Evolutionary conservation across 805 yeast species (phyloP), one percentile per base, ranked within the genome.

Genomic region (Danielia reshetovae): DNA sequence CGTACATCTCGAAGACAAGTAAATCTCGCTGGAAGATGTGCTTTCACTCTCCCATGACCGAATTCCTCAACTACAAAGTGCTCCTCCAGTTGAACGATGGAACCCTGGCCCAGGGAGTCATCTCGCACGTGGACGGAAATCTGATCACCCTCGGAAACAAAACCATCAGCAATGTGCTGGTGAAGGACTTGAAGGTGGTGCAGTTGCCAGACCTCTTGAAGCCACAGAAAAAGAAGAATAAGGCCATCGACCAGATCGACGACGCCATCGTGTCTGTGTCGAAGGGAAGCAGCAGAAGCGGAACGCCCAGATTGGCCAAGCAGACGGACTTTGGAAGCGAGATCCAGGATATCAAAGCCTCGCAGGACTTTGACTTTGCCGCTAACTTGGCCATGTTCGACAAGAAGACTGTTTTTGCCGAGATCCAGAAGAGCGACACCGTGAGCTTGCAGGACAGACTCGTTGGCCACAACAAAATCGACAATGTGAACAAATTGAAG

Each of bases 341-440:
- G 38, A 70, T 77, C 45, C 60, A 37, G 29, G 60, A 65, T 39
- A 70, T 75, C 54, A 68, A 75, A 45, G 55, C 69, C 35, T 36
- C 48, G n/a, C 40, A 43, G 15, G 96, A 87, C 43, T 89, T 89
- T 59, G 96, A 89, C 56, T 89, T 89, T 58, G 85, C 77, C 36
- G 80, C 85, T 10, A 85, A 84, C 52, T 68, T 89, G 43, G 81
- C 81, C 16, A 77, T 79, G 67, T 89, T 89, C 51, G 93, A 89
- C 57, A 89, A 89, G 57, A 65, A 70, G 39, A 69, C 79, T 5
- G 90, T 88, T 3, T 83, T 89, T 57, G 84, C 82, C 31, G 87
- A 86, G 52, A 72, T 89, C 50, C 77, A 77, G 32, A 70, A 70
- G 42, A 62, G 68, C 35, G 96, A 88, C 52, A 70, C 66, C 13